Conservation (phyloP, 2,329 filamentous ascomycete genomes). For the Epichloe coenophiala region DNA sequence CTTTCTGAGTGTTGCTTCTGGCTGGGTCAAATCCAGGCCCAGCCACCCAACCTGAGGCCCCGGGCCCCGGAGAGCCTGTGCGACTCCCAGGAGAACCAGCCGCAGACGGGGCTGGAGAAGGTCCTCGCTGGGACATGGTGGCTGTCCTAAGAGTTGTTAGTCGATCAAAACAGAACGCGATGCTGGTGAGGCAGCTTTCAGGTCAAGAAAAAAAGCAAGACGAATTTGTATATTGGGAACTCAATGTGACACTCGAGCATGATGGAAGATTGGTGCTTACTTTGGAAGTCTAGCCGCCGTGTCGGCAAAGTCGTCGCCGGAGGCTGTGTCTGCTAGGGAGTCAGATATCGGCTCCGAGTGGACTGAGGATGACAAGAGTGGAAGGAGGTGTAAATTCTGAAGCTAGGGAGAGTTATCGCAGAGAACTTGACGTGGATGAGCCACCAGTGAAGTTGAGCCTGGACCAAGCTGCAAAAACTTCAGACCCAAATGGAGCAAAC, state of each 20-base stretch:
- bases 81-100: slow-evolving; percentile 1
- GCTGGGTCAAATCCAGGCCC: slow-evolving; percentile 32
- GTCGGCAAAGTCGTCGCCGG: not conserved
- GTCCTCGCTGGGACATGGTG: slow-evolving; percentile 22
- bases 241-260: not conserved
- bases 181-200: not conserved
- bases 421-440: no score
- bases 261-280: not conserved
- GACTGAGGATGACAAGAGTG: not conserved
- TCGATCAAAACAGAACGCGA: not conserved
- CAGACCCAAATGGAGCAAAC: no score
- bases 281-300: not conserved
- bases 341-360: not conserved
- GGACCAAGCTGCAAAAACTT: no score
- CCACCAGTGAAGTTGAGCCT: no score
- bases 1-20: slow-evolving; percentile 13
- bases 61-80: not conserved
- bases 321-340: no score
- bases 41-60: slow-evolving; percentile 12
- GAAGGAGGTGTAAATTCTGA: no score
- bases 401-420: no score
- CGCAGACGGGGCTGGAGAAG: slow-evolving; percentile 11
- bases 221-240: no score
- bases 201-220: not conserved
- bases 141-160: not conserved